These are phyloP conservation scores for Phellopilus nigrolimitatus DNA, from an alignment of 1,284 basidiomycete species.

Conservation along the genomic window DNA sequence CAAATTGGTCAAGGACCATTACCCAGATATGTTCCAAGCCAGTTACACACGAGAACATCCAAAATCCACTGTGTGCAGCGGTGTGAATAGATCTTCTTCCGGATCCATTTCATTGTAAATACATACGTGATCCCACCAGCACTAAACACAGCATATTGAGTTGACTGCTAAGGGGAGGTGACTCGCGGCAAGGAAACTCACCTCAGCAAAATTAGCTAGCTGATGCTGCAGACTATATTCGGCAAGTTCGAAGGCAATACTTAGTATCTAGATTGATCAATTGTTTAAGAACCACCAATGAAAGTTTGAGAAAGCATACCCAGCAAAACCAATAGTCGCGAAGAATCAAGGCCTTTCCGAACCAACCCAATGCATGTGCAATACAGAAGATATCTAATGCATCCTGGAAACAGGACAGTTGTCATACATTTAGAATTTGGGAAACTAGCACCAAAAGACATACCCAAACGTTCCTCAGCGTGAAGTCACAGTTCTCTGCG, in stretches of 20 bases:
- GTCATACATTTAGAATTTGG: slow-evolving; percentile 8
- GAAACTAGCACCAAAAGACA: slow-evolving; percentile 24
- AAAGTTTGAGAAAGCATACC: slow-evolving; percentile 40
- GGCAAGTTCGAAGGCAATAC: slow-evolving; percentile 79
- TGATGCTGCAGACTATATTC: slow-evolving; percentile 84
- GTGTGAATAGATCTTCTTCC: slow-evolving; percentile 16
- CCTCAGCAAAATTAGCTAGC: slow-evolving; percentile 78
- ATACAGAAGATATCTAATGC: slow-evolving; percentile 80
- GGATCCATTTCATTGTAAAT: slow-evolving; percentile 21
- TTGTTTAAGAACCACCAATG: slow-evolving; percentile 12
- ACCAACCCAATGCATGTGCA: slow-evolving; percentile 80
- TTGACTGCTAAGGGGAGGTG: slow-evolving; percentile 1
- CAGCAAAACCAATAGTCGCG: slow-evolving; percentile 89
- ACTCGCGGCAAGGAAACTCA: slow-evolving; percentile 31
- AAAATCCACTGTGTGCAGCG: slow-evolving; percentile 61
- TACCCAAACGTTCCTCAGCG: slow-evolving; percentile 64
- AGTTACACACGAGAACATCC: slow-evolving; percentile 81
- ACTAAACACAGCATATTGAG: slow-evolving; percentile 51
- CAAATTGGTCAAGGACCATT: slow-evolving; percentile 24
- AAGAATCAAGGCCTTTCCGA: slow-evolving; percentile 80
- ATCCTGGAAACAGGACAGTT: slow-evolving; percentile 40
- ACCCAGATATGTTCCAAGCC: slow-evolving; percentile 80
- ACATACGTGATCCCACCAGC: slow-evolving; percentile 85
- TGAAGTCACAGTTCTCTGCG: slow-evolving; percentile 71
- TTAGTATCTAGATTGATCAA: slow-evolving; percentile 62